Conservation (phyloP, 768 basidiomycete species). For the Tricholoma flavovirens region DNA sequence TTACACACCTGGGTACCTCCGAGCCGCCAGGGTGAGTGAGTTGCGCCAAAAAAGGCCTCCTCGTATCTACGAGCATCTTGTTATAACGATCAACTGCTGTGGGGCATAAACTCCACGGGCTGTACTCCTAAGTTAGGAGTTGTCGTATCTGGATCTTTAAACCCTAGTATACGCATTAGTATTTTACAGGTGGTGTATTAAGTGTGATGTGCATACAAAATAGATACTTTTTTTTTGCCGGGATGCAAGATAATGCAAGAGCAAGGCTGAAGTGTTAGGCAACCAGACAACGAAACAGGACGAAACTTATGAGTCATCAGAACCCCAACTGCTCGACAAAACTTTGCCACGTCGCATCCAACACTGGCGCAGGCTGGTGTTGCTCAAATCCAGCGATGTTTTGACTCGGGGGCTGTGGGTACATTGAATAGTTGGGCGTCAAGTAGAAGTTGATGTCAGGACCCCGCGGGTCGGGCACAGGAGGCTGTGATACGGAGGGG, state of each 20-base stretch:
- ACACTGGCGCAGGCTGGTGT: constrained; percentile 28
- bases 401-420: constrained; percentile 4
- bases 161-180: neutral
- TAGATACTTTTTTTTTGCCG: neutral
- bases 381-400: neutral
- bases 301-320: constrained; percentile 8
- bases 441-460: constrained; percentile 8
- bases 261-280: neutral
- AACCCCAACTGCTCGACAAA: constrained; percentile 67
- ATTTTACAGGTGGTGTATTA: neutral
- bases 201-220: neutral
- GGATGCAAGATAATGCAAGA: neutral
- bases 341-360: constrained; percentile 62
- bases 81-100: neutral
- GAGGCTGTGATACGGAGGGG: neutral
- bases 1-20: no score
- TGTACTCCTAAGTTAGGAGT: neutral
- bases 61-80: no score
- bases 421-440: constrained; percentile 1
- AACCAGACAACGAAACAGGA: neutral
- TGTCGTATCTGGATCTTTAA: neutral
- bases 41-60: no score
- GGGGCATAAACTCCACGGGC: no score
- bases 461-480: constrained; percentile 4
- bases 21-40: no score